phyloP scores from a whole-genome alignment of 345 rosid genomes.

The Aquilaria sinensis region DNA sequence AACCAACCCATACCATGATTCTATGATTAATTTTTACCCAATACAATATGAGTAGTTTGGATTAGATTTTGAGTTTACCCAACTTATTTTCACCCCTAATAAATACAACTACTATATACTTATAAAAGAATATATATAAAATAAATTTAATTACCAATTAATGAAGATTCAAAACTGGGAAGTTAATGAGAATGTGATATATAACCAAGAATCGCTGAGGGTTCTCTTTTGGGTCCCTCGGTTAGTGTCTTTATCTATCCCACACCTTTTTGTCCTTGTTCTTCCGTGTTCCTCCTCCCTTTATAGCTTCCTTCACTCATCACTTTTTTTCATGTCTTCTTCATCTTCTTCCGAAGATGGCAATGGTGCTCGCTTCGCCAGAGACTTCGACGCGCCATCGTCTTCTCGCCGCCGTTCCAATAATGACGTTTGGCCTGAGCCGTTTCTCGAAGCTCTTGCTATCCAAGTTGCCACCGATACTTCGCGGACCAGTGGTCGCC shows the following conservation, averaged over 20 bases:
- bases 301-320: conserved; percentile 21
- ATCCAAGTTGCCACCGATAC: conserved; percentile 64
- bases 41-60: too few relatives aligned
- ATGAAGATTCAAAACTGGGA: neutral
- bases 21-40: too few relatives aligned
- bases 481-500: conserved; percentile 47
- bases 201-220: conserved; percentile 12
- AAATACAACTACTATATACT: too few relatives aligned
- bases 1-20: too few relatives aligned
- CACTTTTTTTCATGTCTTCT: conserved; percentile 26
- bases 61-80: too few relatives aligned
- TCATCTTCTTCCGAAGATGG: conserved; percentile 24
- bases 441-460: conserved; percentile 82
- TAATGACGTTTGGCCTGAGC: conserved; percentile 90
- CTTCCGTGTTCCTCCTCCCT: conserved; percentile 22
- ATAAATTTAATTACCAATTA: neutral
- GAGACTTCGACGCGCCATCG: conserved; percentile 58
- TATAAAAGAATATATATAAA: too few relatives aligned
- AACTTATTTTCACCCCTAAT: too few relatives aligned
- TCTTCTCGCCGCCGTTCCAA: conserved; percentile 41
- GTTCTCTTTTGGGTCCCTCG: conserved; percentile 56
- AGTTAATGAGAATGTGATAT: conserved; percentile 7
- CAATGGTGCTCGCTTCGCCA: conserved; percentile 21
- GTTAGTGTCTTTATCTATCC: conserved; percentile 53
- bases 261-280: conserved; percentile 50